Evolutionary conservation across 164 flowering plant genomes (phyloP), one percentile per base, ranked within the genome.

Genomic region (Brasenia schreberi): DNA sequence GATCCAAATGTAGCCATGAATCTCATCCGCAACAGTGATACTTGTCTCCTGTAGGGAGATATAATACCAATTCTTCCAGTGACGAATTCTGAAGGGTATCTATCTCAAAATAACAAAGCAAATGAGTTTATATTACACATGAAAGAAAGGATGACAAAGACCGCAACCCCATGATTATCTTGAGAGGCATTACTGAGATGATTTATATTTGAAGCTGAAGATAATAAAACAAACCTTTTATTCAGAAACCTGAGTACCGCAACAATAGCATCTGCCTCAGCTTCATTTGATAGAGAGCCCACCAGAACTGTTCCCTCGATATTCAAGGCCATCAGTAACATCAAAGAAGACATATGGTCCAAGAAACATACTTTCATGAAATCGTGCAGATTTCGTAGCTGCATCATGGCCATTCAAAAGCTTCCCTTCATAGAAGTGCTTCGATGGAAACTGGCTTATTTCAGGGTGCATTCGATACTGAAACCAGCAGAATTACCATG

Each of bases 401-500:
- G 81, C 79, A 19, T 71, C 63, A 12, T 73, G 81, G 7, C 99
- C 97, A 80, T 92, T 85, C 17, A 86, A 74, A 72, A 95, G 73
- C 77, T 87, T 88, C 66, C 81, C 72, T 49, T 95, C 97, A 76
- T 90, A 95, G 72, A 95, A 92, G 77, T 92, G 97, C 64, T 72
- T 62, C 64, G 99, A 92, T 59, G 99, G 99, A 75, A 95, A 95
- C 33, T 64, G 80, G 67, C 90, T 83, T 66, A 95, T 95, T 79
- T 90, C 97, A n/a, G 99, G 98, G 65, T 92, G 97, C 99, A 95
- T 95, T 78, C 99, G 83, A 74, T 95, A 92, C 96, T 95, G 97
- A 62, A 42, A 61, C n/a, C 58, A 71, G 63, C 52, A 42, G 42
- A 59, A 49, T 23, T 5, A 6, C 60, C 62, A 5, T 49, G 12